These are phyloP conservation scores for Marsdenia floribunda DNA, from an alignment of 257 asterid species.

Conservation along the genomic window DNA sequence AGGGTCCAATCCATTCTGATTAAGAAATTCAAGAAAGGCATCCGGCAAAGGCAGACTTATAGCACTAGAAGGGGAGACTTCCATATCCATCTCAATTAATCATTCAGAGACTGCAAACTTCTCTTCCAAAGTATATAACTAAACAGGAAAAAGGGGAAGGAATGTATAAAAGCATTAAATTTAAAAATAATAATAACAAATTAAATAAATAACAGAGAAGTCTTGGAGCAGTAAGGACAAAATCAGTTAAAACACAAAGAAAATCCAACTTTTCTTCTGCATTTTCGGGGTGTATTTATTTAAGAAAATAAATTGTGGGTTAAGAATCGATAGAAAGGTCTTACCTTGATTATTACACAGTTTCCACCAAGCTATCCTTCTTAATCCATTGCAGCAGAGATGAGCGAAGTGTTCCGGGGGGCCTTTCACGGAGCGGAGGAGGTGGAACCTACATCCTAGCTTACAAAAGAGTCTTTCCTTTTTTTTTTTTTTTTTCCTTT, in stretches of 20 bases:
- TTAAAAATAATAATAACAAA: not conserved
- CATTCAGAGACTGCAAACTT: not conserved
- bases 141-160: too few species aligned
- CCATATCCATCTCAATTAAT: constrained; percentile 22
- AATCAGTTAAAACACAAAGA: not conserved
- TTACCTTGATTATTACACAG: not conserved
- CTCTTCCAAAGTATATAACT: not conserved
- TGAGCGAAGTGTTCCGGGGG: too few species aligned
- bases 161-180: too few species aligned
- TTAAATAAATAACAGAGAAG: not conserved
- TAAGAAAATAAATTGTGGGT: not conserved
- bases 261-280: not conserved
- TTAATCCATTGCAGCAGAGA: not conserved
- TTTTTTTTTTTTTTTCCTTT: too few species aligned
- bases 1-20: constrained; percentile 69
- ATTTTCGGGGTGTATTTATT: not conserved
- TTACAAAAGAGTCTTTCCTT: too few species aligned
- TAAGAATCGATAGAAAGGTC: not conserved
- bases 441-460: too few species aligned
- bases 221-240: not conserved
- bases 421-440: too few species aligned
- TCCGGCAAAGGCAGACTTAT: constrained; percentile 53
- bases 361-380: not conserved
- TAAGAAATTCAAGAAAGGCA: constrained; percentile 66
- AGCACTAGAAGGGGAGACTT: constrained; percentile 20